phyloP scores from a whole-genome alignment of 306 rosid species.

The Senna siamea region DNA sequence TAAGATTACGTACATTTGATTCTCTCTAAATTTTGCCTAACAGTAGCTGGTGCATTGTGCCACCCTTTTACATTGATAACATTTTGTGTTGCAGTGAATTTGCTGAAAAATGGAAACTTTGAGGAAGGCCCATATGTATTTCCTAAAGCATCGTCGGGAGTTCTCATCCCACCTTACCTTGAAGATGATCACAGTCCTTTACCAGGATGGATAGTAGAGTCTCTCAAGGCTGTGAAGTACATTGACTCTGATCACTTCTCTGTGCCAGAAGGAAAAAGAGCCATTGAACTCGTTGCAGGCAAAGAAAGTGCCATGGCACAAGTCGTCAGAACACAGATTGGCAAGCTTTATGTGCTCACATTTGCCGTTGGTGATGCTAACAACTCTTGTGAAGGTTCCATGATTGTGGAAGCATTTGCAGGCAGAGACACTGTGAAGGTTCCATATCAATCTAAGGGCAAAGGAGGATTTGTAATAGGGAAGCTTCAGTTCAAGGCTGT shows the following conservation, averaged over 20 bases:
- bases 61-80: too few relatives aligned
- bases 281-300: conserved; percentile 79
- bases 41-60: too few relatives aligned
- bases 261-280: conserved; percentile 71
- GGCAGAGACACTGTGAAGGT: conserved; percentile 53
- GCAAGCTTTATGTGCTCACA: conserved; percentile 59
- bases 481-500: conserved; percentile 62
- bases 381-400: conserved; percentile 65
- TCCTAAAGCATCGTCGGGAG: conserved; percentile 65
- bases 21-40: too few relatives aligned
- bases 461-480: conserved; percentile 61
- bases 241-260: conserved; percentile 67
- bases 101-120: conserved; percentile 74
- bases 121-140: conserved; percentile 79
- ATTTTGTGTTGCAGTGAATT: conserved; percentile 50
- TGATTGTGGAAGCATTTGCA: conserved; percentile 70
- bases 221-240: conserved; percentile 87
- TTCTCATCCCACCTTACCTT: conserved; percentile 71
- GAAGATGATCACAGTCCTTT: conserved; percentile 73
- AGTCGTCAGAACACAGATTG: conserved; percentile 49
- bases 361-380: conserved; percentile 79
- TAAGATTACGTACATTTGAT: too few relatives aligned
- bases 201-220: conserved; percentile 87
- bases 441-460: conserved; percentile 61
- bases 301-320: conserved; percentile 81